phyloP scores from a whole-genome alignment of 1,284 basidiomycete species.

The Leccinum griseonigrum region DNA sequence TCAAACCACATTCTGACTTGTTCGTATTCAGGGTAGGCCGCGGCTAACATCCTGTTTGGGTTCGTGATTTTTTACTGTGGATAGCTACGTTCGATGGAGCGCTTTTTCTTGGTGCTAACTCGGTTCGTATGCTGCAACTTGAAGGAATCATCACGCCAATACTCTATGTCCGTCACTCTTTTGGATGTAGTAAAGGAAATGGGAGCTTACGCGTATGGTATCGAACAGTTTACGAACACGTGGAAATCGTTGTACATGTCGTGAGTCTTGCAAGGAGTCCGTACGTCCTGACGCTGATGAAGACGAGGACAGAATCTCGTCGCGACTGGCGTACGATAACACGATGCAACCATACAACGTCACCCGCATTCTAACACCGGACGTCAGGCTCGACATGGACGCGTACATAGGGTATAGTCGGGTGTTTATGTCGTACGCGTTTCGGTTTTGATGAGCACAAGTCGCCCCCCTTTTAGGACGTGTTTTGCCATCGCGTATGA shows the following conservation, averaged over 20 bases:
- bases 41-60: conserved; percentile 63
- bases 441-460: neutral
- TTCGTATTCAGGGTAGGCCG: conserved; percentile 43
- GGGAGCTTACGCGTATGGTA: conserved; percentile 34
- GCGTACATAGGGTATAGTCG: conserved; percentile 70
- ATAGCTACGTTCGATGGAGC: conserved; percentile 1
- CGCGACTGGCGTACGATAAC: conserved; percentile 41
- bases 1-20: neutral
- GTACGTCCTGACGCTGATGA: neutral
- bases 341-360: conserved; percentile 58
- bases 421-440: conserved; percentile 53
- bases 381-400: conserved; percentile 46
- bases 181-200: neutral
- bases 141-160: conserved; percentile 56
- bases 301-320: conserved; percentile 26
- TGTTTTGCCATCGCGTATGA: conserved; percentile 53
- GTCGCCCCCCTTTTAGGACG: neutral
- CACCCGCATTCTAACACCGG: conserved; percentile 47
- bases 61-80: conserved; percentile 59
- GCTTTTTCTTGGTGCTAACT: neutral
- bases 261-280: conserved; percentile 13
- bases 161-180: conserved; percentile 28
- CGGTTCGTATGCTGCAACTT: conserved; percentile 20
- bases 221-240: conserved; percentile 42
- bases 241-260: conserved; percentile 46